Conservation (phyloP, 139 green algal species). For the Coelastrella sp. region DNA sequence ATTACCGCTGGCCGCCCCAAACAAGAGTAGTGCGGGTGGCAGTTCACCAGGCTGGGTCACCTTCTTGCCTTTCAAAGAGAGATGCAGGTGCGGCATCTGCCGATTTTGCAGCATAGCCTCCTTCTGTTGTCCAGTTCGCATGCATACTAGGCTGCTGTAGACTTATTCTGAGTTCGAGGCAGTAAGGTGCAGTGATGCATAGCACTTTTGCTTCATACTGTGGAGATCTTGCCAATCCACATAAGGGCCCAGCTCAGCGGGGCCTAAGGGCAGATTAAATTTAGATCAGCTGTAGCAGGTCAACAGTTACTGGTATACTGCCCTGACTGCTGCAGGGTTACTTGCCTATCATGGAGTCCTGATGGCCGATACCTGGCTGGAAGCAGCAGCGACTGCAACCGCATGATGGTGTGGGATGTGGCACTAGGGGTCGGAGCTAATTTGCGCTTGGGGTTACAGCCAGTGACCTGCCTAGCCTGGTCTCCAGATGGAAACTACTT, state of each 20-base stretch:
- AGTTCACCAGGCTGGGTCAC: slow-evolving; percentile 44
- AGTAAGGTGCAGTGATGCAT: too few relatives aligned
- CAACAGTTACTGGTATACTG: not conserved
- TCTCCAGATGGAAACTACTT: slow-evolving; percentile 66
- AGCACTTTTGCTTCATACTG: too few relatives aligned
- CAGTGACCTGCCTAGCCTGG: slow-evolving; percentile 60
- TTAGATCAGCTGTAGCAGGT: too few relatives aligned
- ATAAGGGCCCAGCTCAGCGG: too few relatives aligned
- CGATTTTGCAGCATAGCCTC: not conserved
- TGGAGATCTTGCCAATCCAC: too few relatives aligned
- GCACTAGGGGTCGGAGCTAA: slow-evolving; percentile 8
- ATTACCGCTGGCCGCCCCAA: slow-evolving; percentile 12
- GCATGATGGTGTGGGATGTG: slow-evolving; percentile 68
- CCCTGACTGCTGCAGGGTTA: slow-evolving; percentile 48
- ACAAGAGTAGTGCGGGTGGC: not conserved
- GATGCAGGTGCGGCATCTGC: slow-evolving; percentile 48
- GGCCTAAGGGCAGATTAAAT: too few relatives aligned
- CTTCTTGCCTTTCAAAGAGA: slow-evolving; percentile 21
- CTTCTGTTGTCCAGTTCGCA: not conserved
- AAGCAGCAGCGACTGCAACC: slow-evolving; percentile 49
- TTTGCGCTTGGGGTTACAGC: slow-evolving; percentile 45
- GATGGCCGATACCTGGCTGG: slow-evolving; percentile 64
- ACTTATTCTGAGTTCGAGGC: too few relatives aligned
- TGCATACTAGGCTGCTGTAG: not conserved
- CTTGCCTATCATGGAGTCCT: slow-evolving; percentile 58